phyloP scores from a whole-genome alignment of 257 asterid species.

The Solanum peruvianum region DNA sequence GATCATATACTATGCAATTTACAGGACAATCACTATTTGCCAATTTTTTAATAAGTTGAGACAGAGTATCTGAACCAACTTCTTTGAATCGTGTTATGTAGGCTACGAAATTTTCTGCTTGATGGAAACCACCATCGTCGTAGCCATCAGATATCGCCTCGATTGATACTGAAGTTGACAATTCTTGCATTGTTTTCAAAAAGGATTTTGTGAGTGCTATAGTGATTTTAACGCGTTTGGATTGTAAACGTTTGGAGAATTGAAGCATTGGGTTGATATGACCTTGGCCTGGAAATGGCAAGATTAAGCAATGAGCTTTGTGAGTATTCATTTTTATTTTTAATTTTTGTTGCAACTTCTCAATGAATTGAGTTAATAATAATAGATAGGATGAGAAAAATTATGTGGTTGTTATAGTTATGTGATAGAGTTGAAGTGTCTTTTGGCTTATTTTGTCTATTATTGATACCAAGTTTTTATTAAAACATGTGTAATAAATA shows the following conservation, averaged over 20 bases:
- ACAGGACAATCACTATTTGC: not conserved
- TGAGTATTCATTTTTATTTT: not conserved
- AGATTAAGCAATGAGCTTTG: constrained; percentile 20
- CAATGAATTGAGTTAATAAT: not conserved
- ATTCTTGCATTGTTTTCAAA: constrained; percentile 1
- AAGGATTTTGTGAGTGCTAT: not conserved
- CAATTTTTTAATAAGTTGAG: not conserved
- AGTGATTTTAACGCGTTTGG: constrained; percentile 4
- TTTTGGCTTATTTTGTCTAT: not conserved
- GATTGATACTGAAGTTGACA: constrained; percentile 1
- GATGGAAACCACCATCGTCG: not conserved
- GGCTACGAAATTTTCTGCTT: constrained; percentile 8
- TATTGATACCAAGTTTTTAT: not conserved
- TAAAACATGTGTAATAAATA: not conserved
- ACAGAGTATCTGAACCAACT: constrained; percentile 1
- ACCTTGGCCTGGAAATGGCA: constrained; percentile 23
- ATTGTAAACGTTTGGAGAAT: constrained; percentile 32
- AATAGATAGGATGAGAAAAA: not conserved
- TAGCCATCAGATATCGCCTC: constrained; percentile 14
- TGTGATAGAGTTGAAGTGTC: not conserved
- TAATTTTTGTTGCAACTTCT: not conserved
- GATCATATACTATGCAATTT: constrained; percentile 9
- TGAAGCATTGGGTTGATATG: constrained; percentile 44
- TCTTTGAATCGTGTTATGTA: constrained; percentile 19
- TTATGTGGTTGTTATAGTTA: not conserved